These are phyloP conservation scores for Delonix regia DNA, from an alignment of 306 rosid species.

Conservation along the genomic window DNA sequence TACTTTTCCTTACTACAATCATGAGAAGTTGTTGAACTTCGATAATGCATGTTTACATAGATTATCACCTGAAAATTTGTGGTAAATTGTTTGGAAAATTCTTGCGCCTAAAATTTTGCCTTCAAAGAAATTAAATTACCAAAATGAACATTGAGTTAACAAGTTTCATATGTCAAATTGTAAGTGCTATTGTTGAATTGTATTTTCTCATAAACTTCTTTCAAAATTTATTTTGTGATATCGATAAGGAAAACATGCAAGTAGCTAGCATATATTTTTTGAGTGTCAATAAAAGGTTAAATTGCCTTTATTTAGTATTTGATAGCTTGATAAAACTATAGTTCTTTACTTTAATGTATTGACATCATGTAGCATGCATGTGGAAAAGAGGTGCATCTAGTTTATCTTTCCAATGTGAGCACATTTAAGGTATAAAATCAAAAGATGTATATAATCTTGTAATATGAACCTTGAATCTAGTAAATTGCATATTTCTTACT, in stretches of 20 bases:
- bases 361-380: slow-evolving; percentile 54
- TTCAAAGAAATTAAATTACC: not conserved
- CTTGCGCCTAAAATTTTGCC: slow-evolving; percentile 4
- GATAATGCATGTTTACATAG: not conserved
- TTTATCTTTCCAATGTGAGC: slow-evolving; percentile 42
- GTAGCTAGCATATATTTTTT: slow-evolving; percentile 1
- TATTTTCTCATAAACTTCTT: not conserved
- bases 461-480: slow-evolving; percentile 2
- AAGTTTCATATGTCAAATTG: not conserved
- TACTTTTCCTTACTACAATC: slow-evolving; percentile 1
- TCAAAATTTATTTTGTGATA: not conserved
- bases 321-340: slow-evolving; percentile 20
- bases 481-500: slow-evolving; percentile 29
- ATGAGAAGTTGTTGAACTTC: not conserved
- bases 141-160: not conserved
- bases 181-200: not conserved
- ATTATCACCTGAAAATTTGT: not conserved
- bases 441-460: not conserved
- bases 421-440: slow-evolving; percentile 54
- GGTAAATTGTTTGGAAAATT: not conserved
- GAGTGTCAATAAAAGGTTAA: not conserved
- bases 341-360: slow-evolving; percentile 24
- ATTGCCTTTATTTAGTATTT: slow-evolving; percentile 15
- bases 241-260: slow-evolving; percentile 2
- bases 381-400: slow-evolving; percentile 55